phyloP scores from a whole-genome alignment of 192 early-diverging fungal species.

The Entomortierella beljakovae region DNA sequence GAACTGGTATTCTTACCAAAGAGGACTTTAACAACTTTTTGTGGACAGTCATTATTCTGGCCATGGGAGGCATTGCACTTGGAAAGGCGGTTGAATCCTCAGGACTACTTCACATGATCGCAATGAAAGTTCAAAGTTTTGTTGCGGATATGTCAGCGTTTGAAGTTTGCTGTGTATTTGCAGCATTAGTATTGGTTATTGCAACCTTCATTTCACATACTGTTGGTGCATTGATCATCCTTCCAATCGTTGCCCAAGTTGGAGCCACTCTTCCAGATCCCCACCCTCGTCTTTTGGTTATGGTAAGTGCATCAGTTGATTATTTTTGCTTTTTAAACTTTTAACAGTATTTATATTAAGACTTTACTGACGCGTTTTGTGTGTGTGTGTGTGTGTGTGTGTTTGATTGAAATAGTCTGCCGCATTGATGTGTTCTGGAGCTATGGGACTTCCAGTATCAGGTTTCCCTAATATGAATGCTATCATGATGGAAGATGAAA shows the following conservation, averaged over 20 bases:
- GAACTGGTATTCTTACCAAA: constrained; percentile 90
- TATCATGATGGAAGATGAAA: constrained; percentile 89
- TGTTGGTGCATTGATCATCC: constrained; percentile 94
- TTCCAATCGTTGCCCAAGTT: constrained; percentile 93
- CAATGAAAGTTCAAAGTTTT: constrained; percentile 70
- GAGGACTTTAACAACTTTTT: constrained; percentile 98
- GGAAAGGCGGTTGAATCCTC: constrained; percentile 92
- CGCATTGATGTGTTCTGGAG: constrained; percentile 88
- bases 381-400: background rate
- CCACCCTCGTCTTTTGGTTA: constrained; percentile 45
- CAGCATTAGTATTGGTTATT: constrained; percentile 82
- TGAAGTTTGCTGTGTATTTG: constrained; percentile 80
- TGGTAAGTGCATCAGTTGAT: no score
- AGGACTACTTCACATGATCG: constrained; percentile 86
- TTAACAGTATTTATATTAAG: background rate
- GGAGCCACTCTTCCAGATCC: constrained; percentile 85
- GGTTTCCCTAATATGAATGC: constrained; percentile 99
- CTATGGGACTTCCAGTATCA: constrained; percentile 93
- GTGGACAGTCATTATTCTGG: constrained; percentile 90
- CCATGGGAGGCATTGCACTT: constrained; percentile 96
- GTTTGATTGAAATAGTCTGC: constrained; percentile 54
- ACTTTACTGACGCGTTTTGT: background rate
- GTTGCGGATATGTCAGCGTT: constrained; percentile 78
- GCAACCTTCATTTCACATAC: constrained; percentile 97
- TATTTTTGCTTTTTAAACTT: background rate